phyloP scores from a whole-genome alignment of 2,329 filamentous ascomycete species.

The Epichloe coenophiala region DNA sequence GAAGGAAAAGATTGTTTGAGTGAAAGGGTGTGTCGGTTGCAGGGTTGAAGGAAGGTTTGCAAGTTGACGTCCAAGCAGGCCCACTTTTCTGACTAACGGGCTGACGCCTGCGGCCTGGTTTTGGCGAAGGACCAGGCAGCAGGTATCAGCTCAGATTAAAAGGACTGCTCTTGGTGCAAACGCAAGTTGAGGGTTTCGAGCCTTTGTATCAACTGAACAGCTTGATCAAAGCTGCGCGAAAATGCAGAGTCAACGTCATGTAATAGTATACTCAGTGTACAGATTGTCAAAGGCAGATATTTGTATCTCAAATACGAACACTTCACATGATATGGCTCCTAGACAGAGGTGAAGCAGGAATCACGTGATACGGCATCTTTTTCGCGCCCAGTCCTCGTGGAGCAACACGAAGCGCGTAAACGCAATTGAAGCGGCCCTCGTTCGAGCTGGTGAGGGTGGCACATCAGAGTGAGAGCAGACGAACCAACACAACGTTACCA shows the following conservation, averaged over 20 bases:
- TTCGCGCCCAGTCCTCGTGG: constrained; percentile 13
- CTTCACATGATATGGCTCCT: too few relatives aligned
- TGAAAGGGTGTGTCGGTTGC: background rate
- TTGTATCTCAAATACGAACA: too few relatives aligned
- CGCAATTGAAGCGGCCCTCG: background rate
- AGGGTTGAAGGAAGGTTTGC: background rate
- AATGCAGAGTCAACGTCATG: too few relatives aligned
- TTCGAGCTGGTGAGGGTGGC: background rate
- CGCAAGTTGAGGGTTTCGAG: too few relatives aligned
- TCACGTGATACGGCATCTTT: constrained; percentile 17
- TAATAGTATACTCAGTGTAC: too few relatives aligned
- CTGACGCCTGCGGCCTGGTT: background rate
- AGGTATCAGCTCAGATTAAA: background rate
- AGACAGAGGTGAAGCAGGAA: background rate
- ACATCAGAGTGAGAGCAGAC: background rate
- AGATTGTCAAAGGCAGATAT: too few relatives aligned
- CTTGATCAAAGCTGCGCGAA: background rate
- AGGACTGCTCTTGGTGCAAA: too few relatives aligned
- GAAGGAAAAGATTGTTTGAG: background rate
- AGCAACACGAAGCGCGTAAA: constrained; percentile 4
- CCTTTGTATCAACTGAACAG: background rate
- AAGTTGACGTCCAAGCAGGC: constrained; percentile 10
- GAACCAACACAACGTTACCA: background rate
- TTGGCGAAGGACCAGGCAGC: background rate
- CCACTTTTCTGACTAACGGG: constrained; percentile 1